Base-by-base conservation (phyloP, 441 rosid species). In the Erysimum pusillum region DNA sequence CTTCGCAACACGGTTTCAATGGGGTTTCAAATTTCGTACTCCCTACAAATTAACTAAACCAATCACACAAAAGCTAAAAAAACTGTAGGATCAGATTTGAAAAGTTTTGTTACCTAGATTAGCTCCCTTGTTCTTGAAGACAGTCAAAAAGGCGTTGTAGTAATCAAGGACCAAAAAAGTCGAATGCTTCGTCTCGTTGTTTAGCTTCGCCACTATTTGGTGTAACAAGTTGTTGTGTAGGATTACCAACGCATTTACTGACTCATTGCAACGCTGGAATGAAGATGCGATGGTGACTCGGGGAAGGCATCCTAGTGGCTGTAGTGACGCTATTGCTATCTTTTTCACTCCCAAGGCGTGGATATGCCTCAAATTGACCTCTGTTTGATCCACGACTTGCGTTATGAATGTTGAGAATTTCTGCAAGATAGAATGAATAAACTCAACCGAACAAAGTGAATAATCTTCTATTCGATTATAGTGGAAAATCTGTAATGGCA, bases 101-200 rank as follows among this genome's bases (percentile, higher is more conserved):
- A 46, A 6, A 9, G 5, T 35, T 31, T 49, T 3, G 9, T 51
- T 44, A 64, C 62, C 67, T 67, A 54, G 62, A 67, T 0, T 15
- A 3, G 31, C 49, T 48, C 74, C 79, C 28, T 49, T 58, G 62
- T 67, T 75, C 60, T 81, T 83, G 51, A 93, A 73, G 5, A 78
- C 80, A 2, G 80, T 75, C 81, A 79, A 74, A 85, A 94, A 76
- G n/a, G 80, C 71, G 13, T 69, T 62, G 68, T 87, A 82, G 61
- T 89, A 82, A 80, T 94, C 92, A 36, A 89, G 67, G 14, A 89
- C n/a, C 54, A 76, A 36, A 44, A 90, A 83, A 28, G 86, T 48
- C 0, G 87, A 73, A 17, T 38, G 64, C 1, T 42, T 13, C 0
- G 48, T 44, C 48, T 44, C 15, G n/a, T 5, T 42, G 8, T 42